Conservation (phyloP, 1,139 yeast species). For the Geotrichum armillariae region DNA sequence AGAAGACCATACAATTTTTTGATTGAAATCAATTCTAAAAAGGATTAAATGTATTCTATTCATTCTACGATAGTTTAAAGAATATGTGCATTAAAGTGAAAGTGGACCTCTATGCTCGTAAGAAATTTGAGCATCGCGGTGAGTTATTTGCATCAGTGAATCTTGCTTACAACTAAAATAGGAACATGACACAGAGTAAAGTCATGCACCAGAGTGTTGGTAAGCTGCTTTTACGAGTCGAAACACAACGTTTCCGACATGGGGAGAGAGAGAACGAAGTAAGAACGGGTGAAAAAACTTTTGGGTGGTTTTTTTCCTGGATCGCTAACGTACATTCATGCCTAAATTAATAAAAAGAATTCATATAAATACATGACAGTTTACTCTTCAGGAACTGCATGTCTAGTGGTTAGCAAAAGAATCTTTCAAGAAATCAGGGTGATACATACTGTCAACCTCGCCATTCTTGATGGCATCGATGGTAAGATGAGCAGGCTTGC, state of each 20-base stretch:
- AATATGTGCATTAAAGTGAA: conserved; percentile 8
- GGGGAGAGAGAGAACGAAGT: conserved; percentile 8
- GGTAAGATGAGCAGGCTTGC: conserved; percentile 99
- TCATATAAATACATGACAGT: conserved; percentile 21
- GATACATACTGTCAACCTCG: conserved; percentile 67
- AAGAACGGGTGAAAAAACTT: conserved; percentile 9
- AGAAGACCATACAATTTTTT: no score
- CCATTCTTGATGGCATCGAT: conserved; percentile 98
- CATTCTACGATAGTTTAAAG: not conserved
- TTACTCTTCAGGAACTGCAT: conserved; percentile 24
- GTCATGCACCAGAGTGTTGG: conserved; percentile 91
- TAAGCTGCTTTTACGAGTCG: conserved; percentile 50
- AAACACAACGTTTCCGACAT: no score
- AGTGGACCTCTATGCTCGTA: conserved; percentile 59
- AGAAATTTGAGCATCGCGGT: conserved; percentile 50
- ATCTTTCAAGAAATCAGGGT: conserved; percentile 12
- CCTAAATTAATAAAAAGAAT: conserved; percentile 22
- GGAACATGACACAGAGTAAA: conserved; percentile 56
- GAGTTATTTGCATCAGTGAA: conserved; percentile 63
- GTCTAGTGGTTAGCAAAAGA: conserved; percentile 18
- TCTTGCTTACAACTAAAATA: conserved; percentile 97
- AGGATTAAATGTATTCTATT: not conserved
- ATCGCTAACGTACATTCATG: conserved; percentile 24
- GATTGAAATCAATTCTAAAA: no score
- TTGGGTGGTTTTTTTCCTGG: no score